These are phyloP conservation scores for Physcomitrellopsis africana DNA, from an alignment of 225 moss, liverwort and hornwort genomes.

Conservation along the genomic window DNA sequence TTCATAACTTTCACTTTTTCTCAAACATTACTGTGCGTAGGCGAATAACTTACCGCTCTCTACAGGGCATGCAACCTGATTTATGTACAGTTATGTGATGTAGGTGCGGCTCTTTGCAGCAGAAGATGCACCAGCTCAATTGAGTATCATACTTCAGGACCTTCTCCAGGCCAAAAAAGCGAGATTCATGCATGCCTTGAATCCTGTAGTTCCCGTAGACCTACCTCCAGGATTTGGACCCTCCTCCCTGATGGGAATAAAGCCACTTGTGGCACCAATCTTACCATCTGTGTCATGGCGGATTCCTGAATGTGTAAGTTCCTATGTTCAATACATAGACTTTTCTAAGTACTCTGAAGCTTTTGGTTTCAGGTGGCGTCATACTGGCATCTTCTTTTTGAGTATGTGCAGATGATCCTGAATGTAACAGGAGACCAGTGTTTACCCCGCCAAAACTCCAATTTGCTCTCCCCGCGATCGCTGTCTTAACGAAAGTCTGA, in stretches of 20 bases:
- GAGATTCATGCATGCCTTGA: slow-evolving; percentile 78
- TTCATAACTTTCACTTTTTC: not conserved
- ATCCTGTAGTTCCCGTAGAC: slow-evolving; percentile 52
- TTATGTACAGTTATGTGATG: slow-evolving; percentile 24
- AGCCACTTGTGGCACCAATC: slow-evolving; percentile 61
- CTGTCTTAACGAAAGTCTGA: too few species aligned
- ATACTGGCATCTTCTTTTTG: not conserved
- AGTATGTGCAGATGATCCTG: slow-evolving; percentile 16
- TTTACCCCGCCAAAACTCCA: not conserved
- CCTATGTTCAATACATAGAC: not conserved
- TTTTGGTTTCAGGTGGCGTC: not conserved
- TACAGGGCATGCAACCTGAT: slow-evolving; percentile 25
- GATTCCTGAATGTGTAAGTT: slow-evolving; percentile 72
- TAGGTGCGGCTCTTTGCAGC: slow-evolving; percentile 93
- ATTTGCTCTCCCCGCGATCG: not conserved
- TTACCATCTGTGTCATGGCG: slow-evolving; percentile 77
- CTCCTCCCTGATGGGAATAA: slow-evolving; percentile 49
- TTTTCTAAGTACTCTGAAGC: too few species aligned
- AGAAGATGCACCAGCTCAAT: slow-evolving; percentile 82
- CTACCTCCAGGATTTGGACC: slow-evolving; percentile 88
- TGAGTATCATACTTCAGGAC: slow-evolving; percentile 68
- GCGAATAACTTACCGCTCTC: not conserved
- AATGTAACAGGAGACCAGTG: not conserved
- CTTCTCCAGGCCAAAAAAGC: slow-evolving; percentile 82
- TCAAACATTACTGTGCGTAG: not conserved